Evolutionary conservation across 768 basidiomycete genomes (phyloP).

Genomic region (Leucocoprinus sp.): DNA sequence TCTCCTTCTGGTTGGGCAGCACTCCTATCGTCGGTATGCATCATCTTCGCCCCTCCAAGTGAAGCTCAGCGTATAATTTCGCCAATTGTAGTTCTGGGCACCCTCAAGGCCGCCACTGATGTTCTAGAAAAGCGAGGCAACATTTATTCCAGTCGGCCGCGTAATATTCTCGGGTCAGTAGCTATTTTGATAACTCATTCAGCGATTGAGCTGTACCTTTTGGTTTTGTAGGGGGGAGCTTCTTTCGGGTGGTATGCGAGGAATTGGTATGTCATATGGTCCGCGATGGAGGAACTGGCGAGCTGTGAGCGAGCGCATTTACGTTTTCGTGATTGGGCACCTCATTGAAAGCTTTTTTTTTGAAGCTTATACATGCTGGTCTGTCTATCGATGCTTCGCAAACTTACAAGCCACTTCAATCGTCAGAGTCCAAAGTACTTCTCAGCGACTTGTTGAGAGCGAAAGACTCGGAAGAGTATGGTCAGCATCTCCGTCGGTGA

Average conservation of each 20-base stretch:
- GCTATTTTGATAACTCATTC: neutral
- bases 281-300: slow-evolving; percentile 26
- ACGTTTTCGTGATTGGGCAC: slow-evolving; percentile 2
- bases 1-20: slow-evolving; percentile 16
- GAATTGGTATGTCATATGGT: slow-evolving; percentile 24
- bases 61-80: too few relatives aligned
- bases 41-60: too few relatives aligned
- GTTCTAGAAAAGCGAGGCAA: slow-evolving; percentile 24
- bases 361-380: slow-evolving; percentile 21
- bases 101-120: slow-evolving; percentile 22
- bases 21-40: slow-evolving; percentile 17
- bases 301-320: slow-evolving; percentile 21
- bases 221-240: slow-evolving; percentile 20
- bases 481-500: slow-evolving; percentile 16
- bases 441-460: slow-evolving; percentile 16
- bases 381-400: slow-evolving; percentile 19
- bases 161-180: slow-evolving; percentile 23
- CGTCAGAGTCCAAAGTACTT: slow-evolving; percentile 17
- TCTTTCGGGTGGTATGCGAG: slow-evolving; percentile 24
- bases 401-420: slow-evolving; percentile 18
- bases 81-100: slow-evolving; percentile 23
- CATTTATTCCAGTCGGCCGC: slow-evolving; percentile 27
- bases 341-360: slow-evolving; percentile 4
- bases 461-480: slow-evolving; percentile 11
- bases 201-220: too few relatives aligned